Evolutionary conservation across 768 basidiomycete genomes (phyloP).

Genomic region (Botryobasidium botryosum): DNA sequence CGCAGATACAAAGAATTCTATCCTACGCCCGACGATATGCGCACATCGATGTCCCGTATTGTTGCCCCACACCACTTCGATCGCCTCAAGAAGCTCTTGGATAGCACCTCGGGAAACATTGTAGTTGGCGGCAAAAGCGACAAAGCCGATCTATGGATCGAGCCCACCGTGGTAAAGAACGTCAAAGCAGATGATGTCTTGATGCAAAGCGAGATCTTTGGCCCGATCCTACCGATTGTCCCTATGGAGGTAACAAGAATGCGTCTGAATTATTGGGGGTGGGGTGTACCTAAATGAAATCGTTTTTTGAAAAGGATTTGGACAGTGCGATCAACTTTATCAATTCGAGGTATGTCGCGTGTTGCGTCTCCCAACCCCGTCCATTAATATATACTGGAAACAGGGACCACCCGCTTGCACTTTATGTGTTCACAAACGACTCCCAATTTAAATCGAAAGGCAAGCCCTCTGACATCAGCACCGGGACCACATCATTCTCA

Average conservation of each 20-base stretch:
- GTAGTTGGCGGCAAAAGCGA: conserved; percentile 35
- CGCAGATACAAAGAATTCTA: conserved; percentile 29
- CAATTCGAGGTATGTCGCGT: conserved; percentile 7
- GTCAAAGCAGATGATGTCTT: conserved; percentile 38
- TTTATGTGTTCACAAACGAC: conserved; percentile 53
- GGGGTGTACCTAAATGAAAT: not conserved
- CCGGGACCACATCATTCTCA: no score
- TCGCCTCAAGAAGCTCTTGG: conserved; percentile 35
- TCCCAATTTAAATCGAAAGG: no score
- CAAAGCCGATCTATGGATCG: conserved; percentile 29
- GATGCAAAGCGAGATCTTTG: conserved; percentile 28
- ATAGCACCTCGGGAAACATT: conserved; percentile 37
- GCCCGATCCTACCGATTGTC: conserved; percentile 22
- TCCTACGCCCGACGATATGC: conserved; percentile 28
- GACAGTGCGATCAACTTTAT: conserved; percentile 17
- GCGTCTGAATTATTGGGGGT: not conserved
- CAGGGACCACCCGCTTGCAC: conserved; percentile 41
- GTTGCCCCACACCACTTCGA: conserved; percentile 36
- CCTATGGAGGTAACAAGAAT: conserved; percentile 12
- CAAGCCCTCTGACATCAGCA: no score
- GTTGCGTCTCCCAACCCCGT: not conserved
- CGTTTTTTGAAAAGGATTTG: conserved; percentile 5
- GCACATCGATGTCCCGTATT: conserved; percentile 29
- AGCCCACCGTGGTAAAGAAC: conserved; percentile 41
- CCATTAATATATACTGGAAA: conserved; percentile 1